phyloP scores from a whole-genome alignment of 345 rosid genomes.

The Triadica sebifera region DNA sequence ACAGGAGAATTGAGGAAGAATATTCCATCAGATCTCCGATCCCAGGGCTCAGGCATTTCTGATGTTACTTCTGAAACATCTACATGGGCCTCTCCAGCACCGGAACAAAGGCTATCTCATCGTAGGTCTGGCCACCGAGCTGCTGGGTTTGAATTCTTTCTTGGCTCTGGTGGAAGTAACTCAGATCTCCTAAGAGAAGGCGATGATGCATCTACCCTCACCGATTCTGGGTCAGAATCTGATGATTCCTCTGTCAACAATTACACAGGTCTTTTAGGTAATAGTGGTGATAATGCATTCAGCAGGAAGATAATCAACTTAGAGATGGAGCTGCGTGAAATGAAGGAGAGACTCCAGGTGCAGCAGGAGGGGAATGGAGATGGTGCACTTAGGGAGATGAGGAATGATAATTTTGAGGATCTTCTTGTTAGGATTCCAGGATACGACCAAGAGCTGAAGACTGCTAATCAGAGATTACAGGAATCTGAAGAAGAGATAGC shows the following conservation, averaged over 20 bases:
- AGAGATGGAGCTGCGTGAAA: constrained; percentile 30
- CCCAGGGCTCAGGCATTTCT: constrained; percentile 36
- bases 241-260: constrained; percentile 51
- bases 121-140: constrained; percentile 37
- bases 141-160: constrained; percentile 42
- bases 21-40: constrained; percentile 29
- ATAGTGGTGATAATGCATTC: constrained; percentile 26
- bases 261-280: constrained; percentile 31
- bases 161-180: constrained; percentile 48
- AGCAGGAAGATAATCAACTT: constrained; percentile 31
- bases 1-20: constrained; percentile 35
- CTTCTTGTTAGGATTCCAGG: constrained; percentile 28
- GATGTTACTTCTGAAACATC: constrained; percentile 30
- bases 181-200: constrained; percentile 59
- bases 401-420: constrained; percentile 39
- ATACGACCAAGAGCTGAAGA: constrained; percentile 50
- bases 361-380: constrained; percentile 35
- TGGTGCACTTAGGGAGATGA: constrained; percentile 20
- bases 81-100: constrained; percentile 37
- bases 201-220: constrained; percentile 58
- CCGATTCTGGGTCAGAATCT: constrained; percentile 77
- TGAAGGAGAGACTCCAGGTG: constrained; percentile 26
- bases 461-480: constrained; percentile 41
- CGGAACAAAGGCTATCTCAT: constrained; percentile 29
- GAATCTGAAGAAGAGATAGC: constrained; percentile 58